Evolutionary conservation across 1,284 basidiomycete genomes (phyloP).

Genomic region (Pseudozyma pruni): DNA sequence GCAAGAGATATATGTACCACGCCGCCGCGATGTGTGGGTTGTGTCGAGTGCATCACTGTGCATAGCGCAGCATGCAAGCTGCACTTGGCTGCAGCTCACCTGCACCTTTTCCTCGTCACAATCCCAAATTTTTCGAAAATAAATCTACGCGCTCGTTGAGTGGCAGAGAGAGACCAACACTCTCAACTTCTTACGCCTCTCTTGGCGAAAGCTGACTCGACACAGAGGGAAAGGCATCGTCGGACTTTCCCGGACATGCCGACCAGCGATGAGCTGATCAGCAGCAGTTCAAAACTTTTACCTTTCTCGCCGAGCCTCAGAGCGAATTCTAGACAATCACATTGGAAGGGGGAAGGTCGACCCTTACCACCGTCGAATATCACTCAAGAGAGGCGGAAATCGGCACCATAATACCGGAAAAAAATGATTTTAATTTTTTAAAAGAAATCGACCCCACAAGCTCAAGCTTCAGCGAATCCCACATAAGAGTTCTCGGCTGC

Average conservation of each 20-base stretch:
- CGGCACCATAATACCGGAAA: background rate
- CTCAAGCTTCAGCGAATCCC: background rate
- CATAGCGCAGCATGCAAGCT: conserved; percentile 3
- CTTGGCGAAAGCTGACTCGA: too few species aligned
- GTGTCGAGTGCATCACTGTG: conserved; percentile 16
- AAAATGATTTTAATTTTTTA: background rate
- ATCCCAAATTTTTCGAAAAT: conserved; percentile 1
- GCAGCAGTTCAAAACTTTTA: too few species aligned
- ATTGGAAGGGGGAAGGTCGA: background rate
- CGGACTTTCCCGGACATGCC: too few species aligned
- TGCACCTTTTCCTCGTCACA: background rate
- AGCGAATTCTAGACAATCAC: too few species aligned
- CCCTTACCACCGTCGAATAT: background rate
- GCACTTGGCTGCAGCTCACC: conserved; percentile 14
- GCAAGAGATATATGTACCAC: conserved; percentile 1
- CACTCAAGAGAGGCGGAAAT: background rate
- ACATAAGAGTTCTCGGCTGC: too few species aligned
- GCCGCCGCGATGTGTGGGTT: conserved; percentile 6
- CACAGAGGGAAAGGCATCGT: too few species aligned
- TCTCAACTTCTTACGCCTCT: too few species aligned
- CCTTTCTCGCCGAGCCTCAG: too few species aligned
- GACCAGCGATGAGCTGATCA: too few species aligned
- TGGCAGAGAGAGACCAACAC: background rate
- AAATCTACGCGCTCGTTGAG: background rate
- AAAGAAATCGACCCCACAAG: background rate